Conservation (phyloP, 2,329 filamentous ascomycete genomes). For the Monosporascus sp. region DNA sequence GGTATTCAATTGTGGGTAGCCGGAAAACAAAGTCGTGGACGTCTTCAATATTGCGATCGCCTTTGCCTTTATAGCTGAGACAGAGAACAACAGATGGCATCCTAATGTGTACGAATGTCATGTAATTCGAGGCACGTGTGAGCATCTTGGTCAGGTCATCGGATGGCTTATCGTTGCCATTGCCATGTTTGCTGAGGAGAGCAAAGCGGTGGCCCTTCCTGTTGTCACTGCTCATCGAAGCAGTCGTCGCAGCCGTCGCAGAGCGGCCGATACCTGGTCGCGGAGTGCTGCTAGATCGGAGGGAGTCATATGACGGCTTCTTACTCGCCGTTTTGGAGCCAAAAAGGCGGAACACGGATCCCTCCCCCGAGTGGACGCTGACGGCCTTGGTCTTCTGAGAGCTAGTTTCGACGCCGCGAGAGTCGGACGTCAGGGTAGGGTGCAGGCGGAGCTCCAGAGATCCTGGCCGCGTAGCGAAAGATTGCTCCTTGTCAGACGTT, state of each 20-base stretch:
- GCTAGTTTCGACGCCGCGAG: conserved; percentile 27
- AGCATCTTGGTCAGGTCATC: conserved; percentile 98
- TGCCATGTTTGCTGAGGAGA: conserved; percentile 43
- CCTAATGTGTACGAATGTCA: conserved; percentile 94
- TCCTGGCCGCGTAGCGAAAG: conserved; percentile 59
- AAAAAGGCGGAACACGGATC: conserved; percentile 49
- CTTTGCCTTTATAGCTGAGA: conserved; percentile 92
- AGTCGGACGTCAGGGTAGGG: conserved; percentile 67
- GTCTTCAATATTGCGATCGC: conserved; percentile 92
- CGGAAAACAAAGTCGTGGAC: conserved; percentile 97
- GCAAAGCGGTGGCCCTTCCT: conserved; percentile 53
- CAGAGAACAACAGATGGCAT: conserved; percentile 94
- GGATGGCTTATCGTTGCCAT: conserved; percentile 57
- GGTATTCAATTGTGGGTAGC: conserved; percentile 88
- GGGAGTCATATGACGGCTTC: conserved; percentile 53
- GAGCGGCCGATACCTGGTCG: conserved; percentile 42
- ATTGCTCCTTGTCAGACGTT: conserved; percentile 42
- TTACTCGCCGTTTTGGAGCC: conserved; percentile 40
- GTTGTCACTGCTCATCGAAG: conserved; percentile 32
- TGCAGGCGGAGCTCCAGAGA: conserved; percentile 77
- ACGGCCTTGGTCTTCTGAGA: conserved; percentile 41
- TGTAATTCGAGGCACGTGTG: conserved; percentile 87
- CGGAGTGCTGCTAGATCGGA: conserved; percentile 36
- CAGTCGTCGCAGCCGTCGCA: conserved; percentile 39
- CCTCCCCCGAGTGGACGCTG: conserved; percentile 44